These are phyloP conservation scores for Boletus reticuloceps DNA, from an alignment of 768 basidiomycete genomes.

Conservation along the genomic window DNA sequence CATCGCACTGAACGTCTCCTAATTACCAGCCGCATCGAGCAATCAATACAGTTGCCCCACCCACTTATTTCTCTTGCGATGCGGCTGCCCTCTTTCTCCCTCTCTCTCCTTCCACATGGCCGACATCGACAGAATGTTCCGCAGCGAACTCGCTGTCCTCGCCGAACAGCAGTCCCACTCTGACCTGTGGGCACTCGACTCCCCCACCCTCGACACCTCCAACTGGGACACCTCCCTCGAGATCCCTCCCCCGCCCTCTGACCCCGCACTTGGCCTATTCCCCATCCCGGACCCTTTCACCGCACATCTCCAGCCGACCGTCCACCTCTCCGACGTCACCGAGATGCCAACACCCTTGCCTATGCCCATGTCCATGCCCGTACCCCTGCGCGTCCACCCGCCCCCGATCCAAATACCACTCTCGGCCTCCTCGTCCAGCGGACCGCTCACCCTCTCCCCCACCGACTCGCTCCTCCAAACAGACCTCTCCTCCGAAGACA, in stretches of 20 bases:
- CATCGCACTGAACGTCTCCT: background rate
- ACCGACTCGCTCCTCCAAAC: background rate
- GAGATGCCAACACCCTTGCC: background rate
- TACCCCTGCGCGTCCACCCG: background rate
- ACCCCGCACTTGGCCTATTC: constrained; percentile 9
- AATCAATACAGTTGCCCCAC: constrained; percentile 14
- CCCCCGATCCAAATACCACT: constrained; percentile 5
- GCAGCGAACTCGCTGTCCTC: constrained; percentile 16
- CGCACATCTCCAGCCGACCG: no score
- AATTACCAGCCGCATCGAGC: constrained; percentile 3
- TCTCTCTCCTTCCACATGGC: constrained; percentile 9
- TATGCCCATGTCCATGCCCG: background rate
- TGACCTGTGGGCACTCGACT: constrained; percentile 5
- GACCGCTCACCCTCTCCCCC: background rate
- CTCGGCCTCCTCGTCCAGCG: background rate
- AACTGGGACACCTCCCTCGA: constrained; percentile 6
- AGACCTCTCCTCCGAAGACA: constrained; percentile 10
- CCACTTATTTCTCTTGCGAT: constrained; percentile 14
- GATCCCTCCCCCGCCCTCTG: background rate
- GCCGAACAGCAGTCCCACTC: constrained; percentile 4
- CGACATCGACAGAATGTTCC: constrained; percentile 25
- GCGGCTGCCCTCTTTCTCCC: constrained; percentile 2
- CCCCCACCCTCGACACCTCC: background rate
- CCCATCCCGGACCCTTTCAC: background rate
- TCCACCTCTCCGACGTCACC: constrained; percentile 22